A percentile compares a stretch with the other conserved stretches of the same genome.
Conservation (phyloP, 139 green algal genomes). For the Auxenochlorella pyrenoidosa region DNA sequence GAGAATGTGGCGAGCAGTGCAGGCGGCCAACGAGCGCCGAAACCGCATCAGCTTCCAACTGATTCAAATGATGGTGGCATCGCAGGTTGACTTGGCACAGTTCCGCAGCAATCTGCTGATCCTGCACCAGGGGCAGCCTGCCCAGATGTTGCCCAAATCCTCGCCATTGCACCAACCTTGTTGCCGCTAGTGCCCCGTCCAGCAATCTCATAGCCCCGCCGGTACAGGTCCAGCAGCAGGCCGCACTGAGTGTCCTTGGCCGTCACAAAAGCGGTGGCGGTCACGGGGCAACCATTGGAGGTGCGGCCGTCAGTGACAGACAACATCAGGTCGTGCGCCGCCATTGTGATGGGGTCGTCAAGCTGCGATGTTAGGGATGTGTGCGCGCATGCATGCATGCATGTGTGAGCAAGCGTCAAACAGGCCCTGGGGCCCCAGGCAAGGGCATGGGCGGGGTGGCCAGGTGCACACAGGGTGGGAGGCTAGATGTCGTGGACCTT, state of each 20-base stretch:
- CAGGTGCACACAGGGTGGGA: too few species aligned
- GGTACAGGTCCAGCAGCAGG: neutral
- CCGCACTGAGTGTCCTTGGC: conserved; percentile 3
- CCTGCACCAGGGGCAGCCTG: neutral
- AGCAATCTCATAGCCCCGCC: neutral
- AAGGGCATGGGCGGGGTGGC: too few species aligned
- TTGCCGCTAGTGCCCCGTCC: neutral
- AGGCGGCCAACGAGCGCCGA: too few species aligned
- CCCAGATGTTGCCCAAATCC: too few species aligned
- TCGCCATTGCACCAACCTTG: neutral
- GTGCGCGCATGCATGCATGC: neutral
- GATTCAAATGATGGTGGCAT: too few species aligned
- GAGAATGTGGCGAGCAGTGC: neutral
- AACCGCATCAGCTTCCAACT: too few species aligned
- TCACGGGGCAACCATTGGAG: conserved; percentile 41
- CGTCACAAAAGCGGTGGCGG: conserved; percentile 41
- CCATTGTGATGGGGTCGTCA: neutral
- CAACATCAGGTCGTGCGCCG: conserved; percentile 22
- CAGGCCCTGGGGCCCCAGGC: neutral
- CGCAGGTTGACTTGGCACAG: too few species aligned
- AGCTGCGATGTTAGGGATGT: neutral
- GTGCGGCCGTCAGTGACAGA: conserved; percentile 15
- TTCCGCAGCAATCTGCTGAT: too few species aligned
- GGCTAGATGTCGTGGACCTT: too few species aligned
- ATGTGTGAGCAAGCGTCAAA: neutral